phyloP scores from a whole-genome alignment of 371 early-diverging fungal genomes.

The Mortierella sp. region DNA sequence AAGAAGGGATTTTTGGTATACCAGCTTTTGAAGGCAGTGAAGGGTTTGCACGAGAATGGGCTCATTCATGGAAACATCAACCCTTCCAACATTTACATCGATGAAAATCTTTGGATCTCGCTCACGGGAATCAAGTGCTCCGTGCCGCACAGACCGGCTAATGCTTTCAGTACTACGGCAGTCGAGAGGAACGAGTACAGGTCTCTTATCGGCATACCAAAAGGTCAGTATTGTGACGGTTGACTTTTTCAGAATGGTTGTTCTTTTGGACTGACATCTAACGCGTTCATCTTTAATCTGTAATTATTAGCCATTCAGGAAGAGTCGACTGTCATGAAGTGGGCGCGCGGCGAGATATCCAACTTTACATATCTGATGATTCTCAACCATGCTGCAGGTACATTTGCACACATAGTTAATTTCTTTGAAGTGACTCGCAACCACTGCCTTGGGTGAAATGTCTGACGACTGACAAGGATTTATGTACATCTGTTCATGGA shows the following conservation, averaged over 20 bases:
- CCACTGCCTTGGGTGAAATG: background rate
- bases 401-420: conserved; percentile 13
- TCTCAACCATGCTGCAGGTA: conserved; percentile 83
- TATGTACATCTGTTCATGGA: background rate
- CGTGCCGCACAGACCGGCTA: conserved; percentile 27
- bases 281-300: no score
- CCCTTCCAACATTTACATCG: conserved; percentile 73
- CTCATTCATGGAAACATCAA: conserved; percentile 71
- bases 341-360: conserved; percentile 82
- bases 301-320: conserved; percentile 61
- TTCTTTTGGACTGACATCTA: background rate
- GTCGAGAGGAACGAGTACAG: background rate
- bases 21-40: conserved; percentile 67
- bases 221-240: conserved; percentile 24
- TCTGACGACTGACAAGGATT: background rate
- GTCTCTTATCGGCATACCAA: conserved; percentile 10
- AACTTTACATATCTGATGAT: conserved; percentile 90
- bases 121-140: conserved; percentile 72
- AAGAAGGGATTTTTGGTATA: conserved; percentile 74
- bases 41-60: conserved; percentile 68
- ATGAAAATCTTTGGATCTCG: conserved; percentile 76
- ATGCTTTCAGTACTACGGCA: background rate
- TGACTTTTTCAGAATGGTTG: background rate
- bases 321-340: conserved; percentile 73
- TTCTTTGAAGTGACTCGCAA: background rate